These are phyloP conservation scores for Primulina eburnea DNA, from an alignment of 257 asterid genomes.

Conservation along the genomic window DNA sequence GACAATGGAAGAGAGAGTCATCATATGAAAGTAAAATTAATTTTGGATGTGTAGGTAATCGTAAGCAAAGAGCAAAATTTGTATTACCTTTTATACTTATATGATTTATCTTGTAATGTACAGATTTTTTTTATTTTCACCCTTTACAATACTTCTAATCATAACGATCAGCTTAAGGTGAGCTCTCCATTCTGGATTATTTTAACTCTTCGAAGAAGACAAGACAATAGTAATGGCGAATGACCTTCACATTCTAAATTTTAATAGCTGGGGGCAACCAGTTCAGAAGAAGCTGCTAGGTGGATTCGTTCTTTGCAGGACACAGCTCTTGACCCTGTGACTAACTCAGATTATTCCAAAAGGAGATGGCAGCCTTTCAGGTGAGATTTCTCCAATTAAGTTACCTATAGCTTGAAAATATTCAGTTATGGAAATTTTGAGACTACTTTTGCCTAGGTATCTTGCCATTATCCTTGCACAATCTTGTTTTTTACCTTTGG, in stretches of 20 bases:
- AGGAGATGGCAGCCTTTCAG: conserved; percentile 83
- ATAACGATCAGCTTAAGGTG: conserved; percentile 85
- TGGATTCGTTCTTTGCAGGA: conserved; percentile 73
- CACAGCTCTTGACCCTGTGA: conserved; percentile 54
- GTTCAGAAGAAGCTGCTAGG: conserved; percentile 82
- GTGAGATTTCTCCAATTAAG: conserved; percentile 29
- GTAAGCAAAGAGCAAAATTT: background rate
- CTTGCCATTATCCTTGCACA: background rate
- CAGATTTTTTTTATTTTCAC: conserved; percentile 87
- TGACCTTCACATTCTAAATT: conserved; percentile 20
- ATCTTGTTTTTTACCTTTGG: conserved; percentile 20
- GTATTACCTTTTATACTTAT: background rate
- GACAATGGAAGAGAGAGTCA: conserved; percentile 85
- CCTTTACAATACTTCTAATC: conserved; percentile 71
- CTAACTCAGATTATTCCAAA: conserved; percentile 38
- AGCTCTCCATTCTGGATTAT: background rate
- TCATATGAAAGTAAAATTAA: conserved; percentile 50
- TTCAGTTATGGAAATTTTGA: background rate
- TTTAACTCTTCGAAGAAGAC: background rate
- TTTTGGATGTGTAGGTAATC: conserved; percentile 1
- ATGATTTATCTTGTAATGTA: conserved; percentile 24
- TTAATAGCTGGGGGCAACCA: conserved; percentile 70
- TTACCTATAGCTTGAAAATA: background rate
- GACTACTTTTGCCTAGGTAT: background rate
- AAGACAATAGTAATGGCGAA: background rate